Conservation (phyloP, 2,329 filamentous ascomycete species). For the Diaporthe citrichinensis region DNA sequence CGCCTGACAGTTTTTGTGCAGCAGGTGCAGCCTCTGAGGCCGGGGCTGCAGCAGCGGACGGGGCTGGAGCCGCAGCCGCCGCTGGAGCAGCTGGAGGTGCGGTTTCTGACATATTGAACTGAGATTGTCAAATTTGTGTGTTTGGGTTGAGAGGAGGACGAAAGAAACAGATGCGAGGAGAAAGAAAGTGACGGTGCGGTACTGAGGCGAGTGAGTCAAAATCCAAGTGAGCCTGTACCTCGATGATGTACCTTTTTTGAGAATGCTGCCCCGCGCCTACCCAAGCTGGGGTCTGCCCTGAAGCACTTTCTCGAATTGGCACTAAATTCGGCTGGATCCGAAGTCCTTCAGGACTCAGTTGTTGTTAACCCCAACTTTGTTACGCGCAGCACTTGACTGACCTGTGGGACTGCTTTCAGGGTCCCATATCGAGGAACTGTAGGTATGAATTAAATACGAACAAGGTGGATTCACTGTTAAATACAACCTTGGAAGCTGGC, state of each 20-base stretch:
- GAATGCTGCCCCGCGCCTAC: slow-evolving; percentile 37
- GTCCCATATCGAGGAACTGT: background rate
- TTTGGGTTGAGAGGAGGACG: background rate
- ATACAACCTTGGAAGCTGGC: no score
- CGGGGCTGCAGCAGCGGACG: slow-evolving; percentile 37
- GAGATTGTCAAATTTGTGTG: background rate
- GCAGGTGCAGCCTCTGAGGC: slow-evolving; percentile 47
- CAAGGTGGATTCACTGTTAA: no score
- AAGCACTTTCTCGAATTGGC: background rate
- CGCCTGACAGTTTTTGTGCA: slow-evolving; percentile 74
- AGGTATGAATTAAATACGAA: background rate
- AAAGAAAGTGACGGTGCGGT: background rate
- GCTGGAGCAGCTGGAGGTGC: slow-evolving; percentile 39
- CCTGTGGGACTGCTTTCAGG: background rate
- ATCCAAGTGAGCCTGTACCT: slow-evolving; percentile 27
- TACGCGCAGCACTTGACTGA: background rate
- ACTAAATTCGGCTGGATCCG: slow-evolving; percentile 34
- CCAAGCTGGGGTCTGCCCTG: slow-evolving; percentile 28
- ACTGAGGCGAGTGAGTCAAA: slow-evolving; percentile 39
- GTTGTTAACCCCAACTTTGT: background rate
- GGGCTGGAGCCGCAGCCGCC: slow-evolving; percentile 34
- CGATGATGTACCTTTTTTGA: slow-evolving; percentile 30
- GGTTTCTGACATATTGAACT: slow-evolving; percentile 30
- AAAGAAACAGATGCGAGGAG: background rate
- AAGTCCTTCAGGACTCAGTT: background rate